These are phyloP conservation scores for Xylaria intraflava DNA, from an alignment of 495 filamentous ascomycete species.

Conservation along the genomic window DNA sequence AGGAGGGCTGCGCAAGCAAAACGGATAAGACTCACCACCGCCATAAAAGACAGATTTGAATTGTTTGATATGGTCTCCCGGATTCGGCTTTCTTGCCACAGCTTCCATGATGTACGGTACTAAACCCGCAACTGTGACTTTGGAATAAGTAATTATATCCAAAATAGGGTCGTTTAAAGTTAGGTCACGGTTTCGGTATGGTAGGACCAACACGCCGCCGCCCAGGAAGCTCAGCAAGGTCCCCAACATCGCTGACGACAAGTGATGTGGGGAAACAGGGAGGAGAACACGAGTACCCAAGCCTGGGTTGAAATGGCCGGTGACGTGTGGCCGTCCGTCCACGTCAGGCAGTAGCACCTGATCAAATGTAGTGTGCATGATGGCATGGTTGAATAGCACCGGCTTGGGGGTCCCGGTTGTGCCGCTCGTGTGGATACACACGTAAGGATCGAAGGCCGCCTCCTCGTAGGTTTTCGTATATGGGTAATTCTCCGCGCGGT, in stretches of 20 bases:
- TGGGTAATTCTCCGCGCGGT: background rate
- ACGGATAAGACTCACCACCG: background rate
- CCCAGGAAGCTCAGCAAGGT: background rate
- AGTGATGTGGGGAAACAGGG: background rate
- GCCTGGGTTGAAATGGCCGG: background rate
- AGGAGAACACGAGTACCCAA: background rate
- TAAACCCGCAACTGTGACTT: background rate
- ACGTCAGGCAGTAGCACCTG: background rate
- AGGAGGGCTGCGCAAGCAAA: no score
- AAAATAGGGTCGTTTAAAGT: background rate
- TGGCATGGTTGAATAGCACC: background rate
- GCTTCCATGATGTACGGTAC: background rate
- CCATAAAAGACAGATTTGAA: background rate
- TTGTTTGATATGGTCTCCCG: background rate
- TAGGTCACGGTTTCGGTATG: background rate
- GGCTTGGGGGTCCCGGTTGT: conserved; percentile 1
- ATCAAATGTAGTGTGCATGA: background rate
- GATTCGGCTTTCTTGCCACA: background rate
- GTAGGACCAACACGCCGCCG: background rate
- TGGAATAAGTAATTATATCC: background rate
- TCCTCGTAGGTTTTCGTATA: background rate
- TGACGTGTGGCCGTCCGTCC: background rate
- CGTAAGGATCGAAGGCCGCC: background rate
- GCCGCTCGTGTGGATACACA: background rate
- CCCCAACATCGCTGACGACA: background rate